These are phyloP conservation scores for Solanum appendiculatum DNA, from an alignment of 257 asterid genomes.

Conservation along the genomic window DNA sequence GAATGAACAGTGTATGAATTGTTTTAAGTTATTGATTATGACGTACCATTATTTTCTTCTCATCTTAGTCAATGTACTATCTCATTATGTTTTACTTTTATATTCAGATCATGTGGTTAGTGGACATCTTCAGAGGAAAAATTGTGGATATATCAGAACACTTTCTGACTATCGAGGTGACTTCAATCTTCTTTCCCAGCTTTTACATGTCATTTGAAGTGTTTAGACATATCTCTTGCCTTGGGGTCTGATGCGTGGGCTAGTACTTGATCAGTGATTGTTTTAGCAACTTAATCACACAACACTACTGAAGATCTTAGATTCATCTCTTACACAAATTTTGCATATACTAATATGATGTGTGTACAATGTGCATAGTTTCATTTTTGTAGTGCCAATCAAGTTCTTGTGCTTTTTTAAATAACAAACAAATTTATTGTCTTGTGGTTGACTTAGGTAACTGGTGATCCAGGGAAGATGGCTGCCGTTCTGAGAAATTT, in stretches of 20 bases:
- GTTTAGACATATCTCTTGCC: neutral
- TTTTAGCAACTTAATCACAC: neutral
- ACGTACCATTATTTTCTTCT: neutral
- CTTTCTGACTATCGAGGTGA: constrained; percentile 70
- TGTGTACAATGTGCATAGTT: neutral
- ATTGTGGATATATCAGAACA: constrained; percentile 75
- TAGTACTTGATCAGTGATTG: neutral
- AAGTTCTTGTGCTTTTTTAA: neutral
- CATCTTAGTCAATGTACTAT: neutral
- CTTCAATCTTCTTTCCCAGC: neutral
- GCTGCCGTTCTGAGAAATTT: constrained; percentile 70
- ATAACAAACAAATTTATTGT: neutral
- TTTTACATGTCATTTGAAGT: constrained; percentile 8
- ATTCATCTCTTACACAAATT: neutral
- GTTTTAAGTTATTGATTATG: neutral
- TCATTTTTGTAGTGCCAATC: neutral
- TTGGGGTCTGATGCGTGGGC: neutral
- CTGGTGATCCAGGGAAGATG: constrained; percentile 96
- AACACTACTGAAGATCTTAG: neutral
- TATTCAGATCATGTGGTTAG: constrained; percentile 73
- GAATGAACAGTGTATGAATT: neutral
- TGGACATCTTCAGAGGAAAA: constrained; percentile 67
- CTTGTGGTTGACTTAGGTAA: constrained; percentile 43
- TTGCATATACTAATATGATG: neutral
- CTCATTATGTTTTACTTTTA: constrained; percentile 7